A percentile compares a stretch with the other conserved stretches of the same genome.
phyloP scores from a whole-genome alignment of 2,329 filamentous ascomycete genomes.

The Pyrenophora teres region DNA sequence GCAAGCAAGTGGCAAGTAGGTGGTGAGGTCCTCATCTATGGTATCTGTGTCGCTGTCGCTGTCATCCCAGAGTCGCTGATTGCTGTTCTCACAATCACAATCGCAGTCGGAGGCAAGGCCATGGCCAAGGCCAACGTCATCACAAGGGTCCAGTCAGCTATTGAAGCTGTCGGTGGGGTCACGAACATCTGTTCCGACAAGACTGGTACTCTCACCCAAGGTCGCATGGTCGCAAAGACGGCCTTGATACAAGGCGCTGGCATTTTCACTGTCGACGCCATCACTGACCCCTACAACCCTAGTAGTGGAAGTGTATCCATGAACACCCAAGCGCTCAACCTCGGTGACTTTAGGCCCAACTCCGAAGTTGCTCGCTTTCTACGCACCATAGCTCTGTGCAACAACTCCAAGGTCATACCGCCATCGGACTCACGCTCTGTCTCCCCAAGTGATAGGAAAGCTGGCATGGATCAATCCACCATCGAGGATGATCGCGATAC shows the following conservation, averaged over 20 bases:
- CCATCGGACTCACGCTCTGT: conserved; percentile 33
- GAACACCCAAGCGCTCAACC: conserved; percentile 32
- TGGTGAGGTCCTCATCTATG: conserved; percentile 54
- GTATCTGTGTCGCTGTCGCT: conserved; percentile 54
- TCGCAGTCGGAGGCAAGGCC: conserved; percentile 53
- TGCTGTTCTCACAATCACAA: conserved; percentile 70
- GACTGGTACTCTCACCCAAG: conserved; percentile 49
- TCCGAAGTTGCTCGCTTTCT: conserved; percentile 37
- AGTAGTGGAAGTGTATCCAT: conserved; percentile 40
- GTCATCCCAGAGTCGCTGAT: conserved; percentile 61
- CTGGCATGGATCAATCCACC: conserved; percentile 41
- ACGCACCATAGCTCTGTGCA: conserved; percentile 47
- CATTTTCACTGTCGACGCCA: conserved; percentile 39
- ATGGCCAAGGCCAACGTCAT: conserved; percentile 51
- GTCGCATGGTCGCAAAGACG: conserved; percentile 48
- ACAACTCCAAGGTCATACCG: conserved; percentile 44
- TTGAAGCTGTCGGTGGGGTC: conserved; percentile 50
- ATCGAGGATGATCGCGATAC: conserved; percentile 40
- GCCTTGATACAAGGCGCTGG: conserved; percentile 46
- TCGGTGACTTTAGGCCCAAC: conserved; percentile 31
- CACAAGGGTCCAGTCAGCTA: conserved; percentile 46
- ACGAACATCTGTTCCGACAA: conserved; percentile 51
- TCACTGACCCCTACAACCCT: conserved; percentile 45
- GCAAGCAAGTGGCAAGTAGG: conserved; percentile 58
- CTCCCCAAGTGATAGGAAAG: conserved; percentile 59